These are phyloP conservation scores for Cubamyces sp. DNA, from an alignment of 768 basidiomycete genomes.

Conservation along the genomic window DNA sequence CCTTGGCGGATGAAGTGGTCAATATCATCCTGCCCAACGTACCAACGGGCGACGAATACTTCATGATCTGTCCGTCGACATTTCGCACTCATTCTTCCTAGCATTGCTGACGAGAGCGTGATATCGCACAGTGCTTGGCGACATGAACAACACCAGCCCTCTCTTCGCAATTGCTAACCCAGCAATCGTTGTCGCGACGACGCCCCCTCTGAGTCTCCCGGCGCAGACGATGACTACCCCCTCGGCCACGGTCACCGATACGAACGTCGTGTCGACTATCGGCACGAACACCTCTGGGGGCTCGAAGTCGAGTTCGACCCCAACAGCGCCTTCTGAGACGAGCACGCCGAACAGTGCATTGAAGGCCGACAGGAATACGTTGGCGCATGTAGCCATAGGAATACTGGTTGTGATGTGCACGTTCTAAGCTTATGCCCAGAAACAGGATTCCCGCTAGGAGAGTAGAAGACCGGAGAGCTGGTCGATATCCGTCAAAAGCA, in stretches of 20 bases:
- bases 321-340: not conserved
- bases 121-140: not conserved
- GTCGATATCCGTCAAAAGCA: not conserved
- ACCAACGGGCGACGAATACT: not conserved
- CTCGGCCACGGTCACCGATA: not conserved
- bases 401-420: not conserved
- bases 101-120: not conserved
- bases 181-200: not conserved
- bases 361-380: not conserved
- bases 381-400: not conserved
- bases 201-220: not conserved
- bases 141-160: conserved; percentile 2
- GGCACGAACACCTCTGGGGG: not conserved
- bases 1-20: not conserved
- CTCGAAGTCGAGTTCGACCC: not conserved
- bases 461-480: too few relatives aligned
- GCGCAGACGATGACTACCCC: not conserved
- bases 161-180: not conserved
- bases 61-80: not conserved
- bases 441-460: too few relatives aligned
- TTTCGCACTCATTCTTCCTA: not conserved
- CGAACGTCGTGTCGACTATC: not conserved
- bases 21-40: not conserved
- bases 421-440: not conserved
- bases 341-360: not conserved